phyloP scores from a whole-genome alignment of 2,329 filamentous ascomycete genomes.

The Penicillium sp. region DNA sequence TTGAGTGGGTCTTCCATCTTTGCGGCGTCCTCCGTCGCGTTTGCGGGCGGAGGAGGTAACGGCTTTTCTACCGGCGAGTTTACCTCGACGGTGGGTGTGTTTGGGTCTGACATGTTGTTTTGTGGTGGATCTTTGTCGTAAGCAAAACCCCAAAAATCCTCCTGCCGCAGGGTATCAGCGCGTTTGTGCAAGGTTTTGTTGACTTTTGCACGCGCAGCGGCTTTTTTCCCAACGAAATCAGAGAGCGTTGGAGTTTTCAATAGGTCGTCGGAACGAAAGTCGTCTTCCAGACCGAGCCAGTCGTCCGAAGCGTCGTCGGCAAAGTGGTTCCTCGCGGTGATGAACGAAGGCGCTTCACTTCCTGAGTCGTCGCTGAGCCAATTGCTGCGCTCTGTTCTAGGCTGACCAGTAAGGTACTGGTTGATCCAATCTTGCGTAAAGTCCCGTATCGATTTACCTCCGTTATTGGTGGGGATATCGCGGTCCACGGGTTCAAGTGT shows the following conservation, averaged over 20 bases:
- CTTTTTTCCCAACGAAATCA: slow-evolving; percentile 34
- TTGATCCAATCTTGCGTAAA: slow-evolving; percentile 85
- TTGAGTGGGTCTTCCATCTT: slow-evolving; percentile 5
- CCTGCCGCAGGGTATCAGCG: slow-evolving; percentile 44
- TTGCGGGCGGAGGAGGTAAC: slow-evolving; percentile 37
- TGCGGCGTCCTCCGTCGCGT: slow-evolving; percentile 8
- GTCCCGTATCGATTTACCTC: slow-evolving; percentile 47
- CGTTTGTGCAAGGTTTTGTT: slow-evolving; percentile 39
- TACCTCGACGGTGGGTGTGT: slow-evolving; percentile 20
- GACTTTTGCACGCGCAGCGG: slow-evolving; percentile 24
- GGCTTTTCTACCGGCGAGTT: slow-evolving; percentile 40
- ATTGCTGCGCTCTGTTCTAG: slow-evolving; percentile 67
- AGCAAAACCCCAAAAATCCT: slow-evolving; percentile 47
- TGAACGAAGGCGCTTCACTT: slow-evolving; percentile 68
- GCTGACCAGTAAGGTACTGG: slow-evolving; percentile 72
- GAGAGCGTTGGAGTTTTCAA: slow-evolving; percentile 42
- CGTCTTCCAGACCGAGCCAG: slow-evolving; percentile 44
- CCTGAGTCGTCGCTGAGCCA: slow-evolving; percentile 80
- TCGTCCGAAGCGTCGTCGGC: slow-evolving; percentile 44
- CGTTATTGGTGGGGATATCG: slow-evolving; percentile 26
- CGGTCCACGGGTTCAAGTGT: slow-evolving; percentile 27
- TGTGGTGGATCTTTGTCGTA: slow-evolving; percentile 41
- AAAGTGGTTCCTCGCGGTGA: slow-evolving; percentile 42
- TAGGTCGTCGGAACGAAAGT: slow-evolving; percentile 38
- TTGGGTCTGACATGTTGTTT: slow-evolving; percentile 35